Percentiles rank a stretch among this genome's conserved stretches.
These are phyloP conservation scores for Termitomyces sp. DNA, from an alignment of 768 basidiomycete species.

Conservation along the genomic window DNA sequence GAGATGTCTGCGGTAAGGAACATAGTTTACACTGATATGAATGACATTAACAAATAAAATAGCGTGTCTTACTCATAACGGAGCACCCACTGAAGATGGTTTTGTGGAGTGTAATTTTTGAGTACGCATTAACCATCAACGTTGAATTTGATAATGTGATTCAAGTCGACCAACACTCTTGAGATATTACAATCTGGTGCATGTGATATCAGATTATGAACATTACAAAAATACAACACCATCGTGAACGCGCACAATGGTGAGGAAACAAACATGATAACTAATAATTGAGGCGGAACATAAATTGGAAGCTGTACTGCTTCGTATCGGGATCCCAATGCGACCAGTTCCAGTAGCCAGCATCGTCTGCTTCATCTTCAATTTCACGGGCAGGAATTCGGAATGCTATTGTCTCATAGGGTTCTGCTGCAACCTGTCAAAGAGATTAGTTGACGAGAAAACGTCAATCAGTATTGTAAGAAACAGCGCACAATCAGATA, in stretches of 20 bases:
- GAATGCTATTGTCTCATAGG: conserved; percentile 99
- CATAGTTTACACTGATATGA: neutral
- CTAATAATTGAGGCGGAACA: conserved; percentile 67
- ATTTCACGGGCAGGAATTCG: conserved; percentile 96
- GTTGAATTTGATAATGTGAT: neutral
- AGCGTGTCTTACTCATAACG: conserved; percentile 25
- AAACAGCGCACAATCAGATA: conserved; percentile 81
- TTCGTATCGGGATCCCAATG: conserved; percentile 99
- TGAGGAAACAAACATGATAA: conserved; percentile 5
- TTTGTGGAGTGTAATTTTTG: conserved; percentile 21
- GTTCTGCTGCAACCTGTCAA: conserved; percentile 91
- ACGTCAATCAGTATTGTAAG: neutral
- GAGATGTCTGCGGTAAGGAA: conserved; percentile 20
- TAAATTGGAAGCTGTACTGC: conserved; percentile 97
- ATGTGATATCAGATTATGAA: neutral
- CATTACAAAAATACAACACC: conserved; percentile 15
- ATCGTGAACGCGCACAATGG: neutral
- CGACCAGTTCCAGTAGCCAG: conserved; percentile 94
- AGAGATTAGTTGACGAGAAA: conserved; percentile 25
- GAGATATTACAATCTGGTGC: neutral
- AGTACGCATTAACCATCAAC: neutral
- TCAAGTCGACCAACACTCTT: neutral
- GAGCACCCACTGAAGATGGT: conserved; percentile 18
- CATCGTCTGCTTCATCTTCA: conserved; percentile 90
- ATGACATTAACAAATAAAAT: neutral